These are phyloP conservation scores for Eudorina sp. DNA, from an alignment of 139 green algal species.

Conservation along the genomic window DNA sequence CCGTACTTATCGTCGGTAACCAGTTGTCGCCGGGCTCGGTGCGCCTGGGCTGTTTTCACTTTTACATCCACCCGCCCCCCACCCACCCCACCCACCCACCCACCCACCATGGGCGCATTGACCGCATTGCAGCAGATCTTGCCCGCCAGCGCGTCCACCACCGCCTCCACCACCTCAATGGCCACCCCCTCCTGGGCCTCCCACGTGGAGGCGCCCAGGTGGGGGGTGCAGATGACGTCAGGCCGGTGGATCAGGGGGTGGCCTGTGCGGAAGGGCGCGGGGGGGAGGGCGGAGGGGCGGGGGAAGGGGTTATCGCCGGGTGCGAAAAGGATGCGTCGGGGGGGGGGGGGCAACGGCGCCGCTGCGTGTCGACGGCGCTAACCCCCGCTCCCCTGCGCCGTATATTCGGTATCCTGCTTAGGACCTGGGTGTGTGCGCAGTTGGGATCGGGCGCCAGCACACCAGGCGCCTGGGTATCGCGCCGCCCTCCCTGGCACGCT, in stretches of 20 bases:
- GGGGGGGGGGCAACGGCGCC: too few species aligned
- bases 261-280: conserved; percentile 51
- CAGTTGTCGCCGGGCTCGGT: too few species aligned
- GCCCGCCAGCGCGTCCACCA: conserved; percentile 90
- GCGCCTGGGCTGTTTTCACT: too few species aligned
- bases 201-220: conserved; percentile 92
- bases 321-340: neutral
- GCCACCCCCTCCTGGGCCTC: conserved; percentile 97
- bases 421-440: too few species aligned
- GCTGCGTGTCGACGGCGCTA: too few species aligned
- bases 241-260: conserved; percentile 82
- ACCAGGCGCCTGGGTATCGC: too few species aligned
- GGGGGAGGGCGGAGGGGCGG: neutral
- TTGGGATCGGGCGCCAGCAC: too few species aligned
- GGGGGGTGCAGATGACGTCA: conserved; percentile 94
- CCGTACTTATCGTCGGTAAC: too few species aligned
- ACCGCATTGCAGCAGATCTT: conserved; percentile 91
- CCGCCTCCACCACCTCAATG: conserved; percentile 95
- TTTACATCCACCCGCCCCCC: conserved; percentile 64
- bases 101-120: conserved; percentile 90
- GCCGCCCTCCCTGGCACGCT: too few species aligned
- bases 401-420: too few species aligned
- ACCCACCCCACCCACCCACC: conserved; percentile 62
- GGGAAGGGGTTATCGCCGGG: neutral
- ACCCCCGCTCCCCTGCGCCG: too few species aligned